Percentiles rank a stretch among this genome's conserved stretches.
These are phyloP conservation scores for Trametes versicolor DNA, from an alignment of 1,284 basidiomycete species.

Conservation along the genomic window DNA sequence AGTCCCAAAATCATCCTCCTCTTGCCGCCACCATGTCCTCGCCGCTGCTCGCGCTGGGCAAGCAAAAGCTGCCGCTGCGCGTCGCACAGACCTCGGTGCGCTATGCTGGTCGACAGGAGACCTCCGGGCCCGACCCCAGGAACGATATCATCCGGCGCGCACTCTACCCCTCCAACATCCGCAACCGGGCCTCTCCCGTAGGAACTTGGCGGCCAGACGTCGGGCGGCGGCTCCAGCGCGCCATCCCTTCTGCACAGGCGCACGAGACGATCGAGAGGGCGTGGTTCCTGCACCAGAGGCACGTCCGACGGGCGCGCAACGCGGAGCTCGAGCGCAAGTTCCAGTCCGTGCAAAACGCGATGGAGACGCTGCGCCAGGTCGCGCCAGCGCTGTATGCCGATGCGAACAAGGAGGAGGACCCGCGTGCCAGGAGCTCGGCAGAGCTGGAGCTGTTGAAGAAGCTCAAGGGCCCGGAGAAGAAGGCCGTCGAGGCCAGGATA, in stretches of 20 bases:
- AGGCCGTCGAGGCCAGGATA: conserved; percentile 79
- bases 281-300: conserved; percentile 85
- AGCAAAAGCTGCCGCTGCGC: conserved; percentile 43
- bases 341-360: conserved; percentile 79
- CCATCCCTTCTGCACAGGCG: conserved; percentile 86
- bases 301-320: conserved; percentile 74
- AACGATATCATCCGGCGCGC: conserved; percentile 79
- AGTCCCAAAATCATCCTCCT: conserved; percentile 19
- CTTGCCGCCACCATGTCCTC: conserved; percentile 35
- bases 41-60: conserved; percentile 38
- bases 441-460: conserved; percentile 71
- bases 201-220: conserved; percentile 86
- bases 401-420: conserved; percentile 83
- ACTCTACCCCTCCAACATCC: conserved; percentile 82
- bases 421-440: conserved; percentile 63
- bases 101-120: no score
- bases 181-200: conserved; percentile 74
- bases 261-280: conserved; percentile 96
- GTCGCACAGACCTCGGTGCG: conserved; percentile 50
- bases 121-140: conserved; percentile 61
- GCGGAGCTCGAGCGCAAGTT: conserved; percentile 78
- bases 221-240: conserved; percentile 72
- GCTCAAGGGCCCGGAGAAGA: conserved; percentile 72
- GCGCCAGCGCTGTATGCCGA: conserved; percentile 75
- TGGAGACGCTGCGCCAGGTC: conserved; percentile 79